Base-by-base conservation (phyloP, 306 rosid species). In the Inga leiocalycina region DNA sequence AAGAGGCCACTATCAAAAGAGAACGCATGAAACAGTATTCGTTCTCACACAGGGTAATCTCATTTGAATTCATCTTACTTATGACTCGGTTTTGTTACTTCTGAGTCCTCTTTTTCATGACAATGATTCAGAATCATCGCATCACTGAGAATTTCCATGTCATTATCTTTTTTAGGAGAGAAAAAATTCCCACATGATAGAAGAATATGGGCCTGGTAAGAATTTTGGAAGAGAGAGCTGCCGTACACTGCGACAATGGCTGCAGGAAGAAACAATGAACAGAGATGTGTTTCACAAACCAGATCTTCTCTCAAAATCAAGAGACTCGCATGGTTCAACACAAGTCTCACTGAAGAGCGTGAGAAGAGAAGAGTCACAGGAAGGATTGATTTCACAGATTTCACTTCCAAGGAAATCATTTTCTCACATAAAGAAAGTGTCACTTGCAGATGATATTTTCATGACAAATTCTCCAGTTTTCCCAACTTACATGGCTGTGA, bases 11-110 rank as follows among this genome's bases (percentile, higher is more conserved):
- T 44, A 79, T 44, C 83, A 94, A 89, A 89, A 88, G 97, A 85
- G 98, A 93, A 51, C 91, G 97, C 80, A 90, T 91, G 97, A 88
- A 84, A 79, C 92, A 88, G 78, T 94, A 93, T 83, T 91, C 98
- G 10, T 91, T 86, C 86, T 94, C 98, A 35, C 94, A 91, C 41
- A 81, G 90, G 88, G 97, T 94, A 93, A 75, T 77, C 79, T 59
- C 66, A 44, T 73, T 75, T 82, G 20, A 15, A 48, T 45, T 76
- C 17, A 59, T 43, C 84, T 76, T 59, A 22, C 6, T 24, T 9
- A 39, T 71, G 10, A 41, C 24, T 49, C 74, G 32, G 48, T 72
- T 45, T 6, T 24, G 35, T 69, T 52, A 64, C 46, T 74, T 82
- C 86, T 52, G 71, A 41, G 65, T 34, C 56, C 49, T 32, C 35